Conservation (phyloP, 305 asterid species). For the Fraxinus sp. region DNA sequence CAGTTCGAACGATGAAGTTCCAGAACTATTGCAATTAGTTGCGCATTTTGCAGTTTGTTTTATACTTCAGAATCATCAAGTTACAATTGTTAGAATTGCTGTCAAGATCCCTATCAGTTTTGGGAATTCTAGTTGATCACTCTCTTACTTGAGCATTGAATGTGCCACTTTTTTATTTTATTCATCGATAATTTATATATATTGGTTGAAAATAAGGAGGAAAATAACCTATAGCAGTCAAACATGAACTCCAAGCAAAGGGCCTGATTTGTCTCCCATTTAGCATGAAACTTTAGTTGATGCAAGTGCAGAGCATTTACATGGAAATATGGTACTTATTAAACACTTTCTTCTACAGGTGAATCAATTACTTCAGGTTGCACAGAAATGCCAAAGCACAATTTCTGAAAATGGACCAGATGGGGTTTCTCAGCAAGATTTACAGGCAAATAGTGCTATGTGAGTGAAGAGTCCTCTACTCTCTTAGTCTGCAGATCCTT, state of each 20-base stretch:
- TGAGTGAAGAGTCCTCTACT: constrained; percentile 36
- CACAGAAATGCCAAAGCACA: constrained; percentile 86
- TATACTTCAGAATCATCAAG: not conserved
- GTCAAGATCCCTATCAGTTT: not conserved
- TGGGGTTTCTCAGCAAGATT: constrained; percentile 77
- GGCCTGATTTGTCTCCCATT: not conserved
- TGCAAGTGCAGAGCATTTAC: not conserved
- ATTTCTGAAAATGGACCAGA: constrained; percentile 79
- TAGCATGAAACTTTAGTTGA: not conserved
- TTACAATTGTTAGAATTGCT: not conserved
- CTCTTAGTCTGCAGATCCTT: not conserved
- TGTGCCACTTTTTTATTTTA: not conserved
- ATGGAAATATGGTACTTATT: constrained; percentile 8
- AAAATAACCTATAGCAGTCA: not conserved
- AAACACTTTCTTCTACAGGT: constrained; percentile 49
- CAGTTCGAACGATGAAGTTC: not conserved
- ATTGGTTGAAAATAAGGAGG: not conserved
- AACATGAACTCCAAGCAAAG: not conserved
- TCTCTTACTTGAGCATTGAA: not conserved
- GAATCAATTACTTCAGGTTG: constrained; percentile 81
- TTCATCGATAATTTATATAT: not conserved
- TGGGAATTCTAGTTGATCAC: not conserved
- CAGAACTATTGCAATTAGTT: not conserved
- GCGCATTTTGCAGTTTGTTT: not conserved
- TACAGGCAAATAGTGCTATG: constrained; percentile 84